These are phyloP conservation scores for Rhizophora apiculata DNA, from an alignment of 345 rosid species.

Conservation along the genomic window DNA sequence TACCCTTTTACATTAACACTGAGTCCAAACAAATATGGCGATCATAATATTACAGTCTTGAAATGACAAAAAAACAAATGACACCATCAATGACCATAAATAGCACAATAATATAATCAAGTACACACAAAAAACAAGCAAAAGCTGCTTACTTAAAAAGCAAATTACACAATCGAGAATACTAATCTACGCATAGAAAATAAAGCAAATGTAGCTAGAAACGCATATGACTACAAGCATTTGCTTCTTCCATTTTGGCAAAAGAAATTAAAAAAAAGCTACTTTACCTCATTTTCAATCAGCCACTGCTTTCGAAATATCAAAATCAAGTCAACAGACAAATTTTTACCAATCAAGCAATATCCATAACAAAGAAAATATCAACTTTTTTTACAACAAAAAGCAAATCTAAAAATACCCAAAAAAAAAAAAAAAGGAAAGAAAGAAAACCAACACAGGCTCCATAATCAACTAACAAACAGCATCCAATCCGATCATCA, in stretches of 20 bases:
- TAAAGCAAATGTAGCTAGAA: conserved; percentile 32
- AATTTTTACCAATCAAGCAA: conserved; percentile 5
- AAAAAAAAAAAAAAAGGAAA: not conserved
- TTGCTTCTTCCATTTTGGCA: conserved; percentile 17
- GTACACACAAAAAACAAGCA: not conserved
- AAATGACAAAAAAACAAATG: not conserved
- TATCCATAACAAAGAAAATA: not conserved
- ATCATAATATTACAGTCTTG: not conserved
- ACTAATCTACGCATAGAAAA: conserved; percentile 19
- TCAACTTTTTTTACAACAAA: not conserved
- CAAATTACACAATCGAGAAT: conserved; percentile 11
- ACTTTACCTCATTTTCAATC: not conserved
- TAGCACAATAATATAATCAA: not conserved
- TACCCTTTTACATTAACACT: conserved; percentile 7
- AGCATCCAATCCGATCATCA: conserved; percentile 32
- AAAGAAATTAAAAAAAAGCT: not conserved
- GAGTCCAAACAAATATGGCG: conserved; percentile 8
- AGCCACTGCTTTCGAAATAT: conserved; percentile 4
- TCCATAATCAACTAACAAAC: conserved; percentile 7
- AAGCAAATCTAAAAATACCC: not conserved
- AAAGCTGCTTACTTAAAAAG: conserved; percentile 17
- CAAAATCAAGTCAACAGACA: conserved; percentile 1
- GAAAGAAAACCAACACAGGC: not conserved
- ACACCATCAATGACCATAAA: conserved; percentile 8
- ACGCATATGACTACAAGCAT: conserved; percentile 12